Conservation (phyloP, 2,329 filamentous ascomycete species). For the Ophiostoma montium region DNA sequence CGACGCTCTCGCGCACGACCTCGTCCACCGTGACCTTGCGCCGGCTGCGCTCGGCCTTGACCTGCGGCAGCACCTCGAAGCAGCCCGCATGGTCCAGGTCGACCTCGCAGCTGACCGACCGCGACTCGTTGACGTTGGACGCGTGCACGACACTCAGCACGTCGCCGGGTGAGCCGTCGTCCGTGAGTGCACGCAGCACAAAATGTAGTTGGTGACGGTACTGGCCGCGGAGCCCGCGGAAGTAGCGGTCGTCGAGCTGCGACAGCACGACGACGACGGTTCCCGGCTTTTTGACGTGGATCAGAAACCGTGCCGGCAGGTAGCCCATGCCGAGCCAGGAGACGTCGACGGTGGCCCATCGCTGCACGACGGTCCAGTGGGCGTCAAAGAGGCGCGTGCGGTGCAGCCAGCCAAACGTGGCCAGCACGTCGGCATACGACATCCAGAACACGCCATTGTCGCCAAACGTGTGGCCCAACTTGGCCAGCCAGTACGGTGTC, state of each 20-base stretch:
- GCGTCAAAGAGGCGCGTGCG: conserved; percentile 32
- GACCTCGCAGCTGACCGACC: conserved; percentile 59
- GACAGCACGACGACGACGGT: conserved; percentile 29
- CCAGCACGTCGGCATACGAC: conserved; percentile 29
- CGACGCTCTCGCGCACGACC: conserved; percentile 34
- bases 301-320: conserved; percentile 28
- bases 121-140: conserved; percentile 17
- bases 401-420: conserved; percentile 29
- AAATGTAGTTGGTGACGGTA: conserved; percentile 30
- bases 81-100: conserved; percentile 48
- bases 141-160: conserved; percentile 20
- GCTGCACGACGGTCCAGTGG: conserved; percentile 30
- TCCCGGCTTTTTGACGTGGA: conserved; percentile 27
- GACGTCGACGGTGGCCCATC: conserved; percentile 29
- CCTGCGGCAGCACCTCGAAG: conserved; percentile 56
- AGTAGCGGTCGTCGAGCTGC: conserved; percentile 33
- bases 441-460: conserved; percentile 47
- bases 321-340: conserved; percentile 30
- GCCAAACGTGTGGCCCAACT: conserved; percentile 50
- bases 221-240: conserved; percentile 29
- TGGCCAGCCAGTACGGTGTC: conserved; percentile 58
- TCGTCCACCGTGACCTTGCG: conserved; percentile 39
- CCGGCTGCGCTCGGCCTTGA: conserved; percentile 38
- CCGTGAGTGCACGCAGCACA: conserved; percentile 22
- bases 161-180: background rate